Percentiles rank a stretch among this genome's conserved stretches.
Conservation (phyloP, 148 eudicot species). For the Tetragonia tetragonoides region DNA sequence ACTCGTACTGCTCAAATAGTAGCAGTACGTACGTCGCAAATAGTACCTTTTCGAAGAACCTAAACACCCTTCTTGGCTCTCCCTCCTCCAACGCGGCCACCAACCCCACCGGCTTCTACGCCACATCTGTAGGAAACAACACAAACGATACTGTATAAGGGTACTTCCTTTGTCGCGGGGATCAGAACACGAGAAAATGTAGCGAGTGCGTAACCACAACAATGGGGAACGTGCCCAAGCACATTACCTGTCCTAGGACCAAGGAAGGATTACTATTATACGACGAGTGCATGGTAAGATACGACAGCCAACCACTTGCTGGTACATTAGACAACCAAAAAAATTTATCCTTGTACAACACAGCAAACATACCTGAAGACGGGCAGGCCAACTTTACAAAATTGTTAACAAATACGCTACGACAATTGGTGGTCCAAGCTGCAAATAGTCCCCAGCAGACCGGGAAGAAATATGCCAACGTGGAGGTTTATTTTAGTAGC, state of each 20-base stretch:
- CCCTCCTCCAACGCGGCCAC: slow-evolving; percentile 17
- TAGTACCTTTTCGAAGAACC: slow-evolving; percentile 10
- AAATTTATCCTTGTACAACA: neutral
- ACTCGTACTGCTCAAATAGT: neutral
- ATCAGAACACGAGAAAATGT: slow-evolving; percentile 24
- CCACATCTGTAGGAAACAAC: neutral
- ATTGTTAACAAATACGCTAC: slow-evolving; percentile 1
- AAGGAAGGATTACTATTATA: slow-evolving; percentile 31
- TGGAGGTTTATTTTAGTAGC: neutral
- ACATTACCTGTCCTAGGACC: neutral
- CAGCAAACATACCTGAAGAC: slow-evolving; percentile 7
- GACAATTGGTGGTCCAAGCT: neutral
- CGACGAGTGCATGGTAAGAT: slow-evolving; percentile 38
- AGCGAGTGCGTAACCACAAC: slow-evolving; percentile 29
- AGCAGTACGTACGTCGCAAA: neutral
- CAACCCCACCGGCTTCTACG: neutral
- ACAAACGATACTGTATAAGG: slow-evolving; percentile 23
- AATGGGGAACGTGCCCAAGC: neutral
- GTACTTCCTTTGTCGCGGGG: slow-evolving; percentile 38
- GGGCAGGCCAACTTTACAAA: neutral
- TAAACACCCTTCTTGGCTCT: slow-evolving; percentile 16
- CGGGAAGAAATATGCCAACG: slow-evolving; percentile 10
- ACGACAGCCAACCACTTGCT: slow-evolving; percentile 24
- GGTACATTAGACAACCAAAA: neutral
- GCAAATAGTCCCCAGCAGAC: neutral